Evolutionary conservation across 2,329 filamentous ascomycete species (phyloP).

Genomic region (Cytospora paraplurivora): DNA sequence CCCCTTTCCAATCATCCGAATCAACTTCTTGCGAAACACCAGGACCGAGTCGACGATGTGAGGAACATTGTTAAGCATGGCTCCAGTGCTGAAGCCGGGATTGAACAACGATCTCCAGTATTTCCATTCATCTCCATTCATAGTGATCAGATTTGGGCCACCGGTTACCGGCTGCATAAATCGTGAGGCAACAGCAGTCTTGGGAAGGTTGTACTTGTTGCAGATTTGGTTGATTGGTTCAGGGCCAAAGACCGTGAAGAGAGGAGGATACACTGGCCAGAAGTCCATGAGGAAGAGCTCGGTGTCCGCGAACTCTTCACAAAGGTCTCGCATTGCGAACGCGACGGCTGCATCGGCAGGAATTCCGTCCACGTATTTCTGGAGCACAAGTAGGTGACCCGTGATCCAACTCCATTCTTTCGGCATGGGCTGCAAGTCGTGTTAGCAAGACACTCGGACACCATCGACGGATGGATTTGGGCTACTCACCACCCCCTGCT

Average conservation of each 20-base stretch:
- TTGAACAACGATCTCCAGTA: conserved; percentile 25
- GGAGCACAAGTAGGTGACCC: conserved; percentile 12
- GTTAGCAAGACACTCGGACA: neutral
- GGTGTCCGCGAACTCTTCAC: neutral
- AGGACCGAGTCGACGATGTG: conserved; percentile 12
- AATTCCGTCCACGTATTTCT: conserved; percentile 5
- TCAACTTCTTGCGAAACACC: conserved; percentile 10
- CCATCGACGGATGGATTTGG: neutral
- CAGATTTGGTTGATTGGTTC: conserved; percentile 4
- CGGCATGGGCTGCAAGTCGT: conserved; percentile 1
- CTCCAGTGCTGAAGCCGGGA: conserved; percentile 13
- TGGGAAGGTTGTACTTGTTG: conserved; percentile 17
- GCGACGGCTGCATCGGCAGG: conserved; percentile 10
- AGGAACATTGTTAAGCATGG: conserved; percentile 4
- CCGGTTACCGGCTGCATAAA: conserved; percentile 12
- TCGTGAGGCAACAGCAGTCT: neutral
- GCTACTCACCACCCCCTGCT: conserved; percentile 6
- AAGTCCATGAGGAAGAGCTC: conserved; percentile 17
- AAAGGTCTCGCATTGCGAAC: conserved; percentile 8
- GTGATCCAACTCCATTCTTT: conserved; percentile 13
- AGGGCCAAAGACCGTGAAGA: conserved; percentile 9
- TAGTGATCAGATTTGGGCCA: conserved; percentile 10
- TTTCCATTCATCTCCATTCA: conserved; percentile 23
- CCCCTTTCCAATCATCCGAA: neutral
- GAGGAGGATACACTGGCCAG: conserved; percentile 13